A percentile compares a stretch with the other conserved stretches of the same genome.
phyloP scores from a whole-genome alignment of 2,329 filamentous ascomycete species.

The Aureobasidium melanogenum region DNA sequence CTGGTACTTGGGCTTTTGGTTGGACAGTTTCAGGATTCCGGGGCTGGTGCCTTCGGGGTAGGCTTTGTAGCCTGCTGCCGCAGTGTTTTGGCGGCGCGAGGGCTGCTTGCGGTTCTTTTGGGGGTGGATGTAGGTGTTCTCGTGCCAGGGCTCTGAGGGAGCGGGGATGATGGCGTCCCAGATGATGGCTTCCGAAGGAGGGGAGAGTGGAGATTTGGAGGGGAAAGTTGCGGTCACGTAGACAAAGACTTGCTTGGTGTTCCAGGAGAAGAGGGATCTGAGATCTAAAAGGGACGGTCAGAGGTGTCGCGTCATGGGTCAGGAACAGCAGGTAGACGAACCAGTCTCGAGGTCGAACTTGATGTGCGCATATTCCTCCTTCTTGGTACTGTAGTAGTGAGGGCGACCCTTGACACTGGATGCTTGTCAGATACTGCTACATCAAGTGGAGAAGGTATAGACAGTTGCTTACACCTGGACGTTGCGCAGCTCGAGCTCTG shows the following conservation, averaged over 20 bases:
- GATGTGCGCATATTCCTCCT: conserved; percentile 92
- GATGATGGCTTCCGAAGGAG: conserved; percentile 63
- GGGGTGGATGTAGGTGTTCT: conserved; percentile 44
- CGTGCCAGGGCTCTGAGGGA: conserved; percentile 48
- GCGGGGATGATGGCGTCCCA: conserved; percentile 92
- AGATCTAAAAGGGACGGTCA: conserved; percentile 50
- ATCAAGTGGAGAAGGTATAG: not conserved
- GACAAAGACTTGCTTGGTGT: conserved; percentile 96
- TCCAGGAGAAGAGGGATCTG: conserved; percentile 92
- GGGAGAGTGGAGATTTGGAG: conserved; percentile 27
- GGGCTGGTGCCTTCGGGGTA: conserved; percentile 33
- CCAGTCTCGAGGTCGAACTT: conserved; percentile 83
- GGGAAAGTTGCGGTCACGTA: conserved; percentile 77
- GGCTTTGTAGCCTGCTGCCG: conserved; percentile 19
- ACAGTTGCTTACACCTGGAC: conserved; percentile 64
- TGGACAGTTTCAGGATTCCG: conserved; percentile 67
- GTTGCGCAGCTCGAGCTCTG: conserved; percentile 59
- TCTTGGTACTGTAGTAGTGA: conserved; percentile 89
- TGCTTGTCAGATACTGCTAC: not conserved
- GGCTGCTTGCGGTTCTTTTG: conserved; percentile 43
- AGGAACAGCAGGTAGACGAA: conserved; percentile 18
- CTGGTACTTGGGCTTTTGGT: conserved; percentile 92
- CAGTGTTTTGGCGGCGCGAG: conserved; percentile 19
- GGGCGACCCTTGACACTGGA: conserved; percentile 74
- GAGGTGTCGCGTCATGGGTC: conserved; percentile 16